Evolutionary conservation across 768 basidiomycete species (phyloP).

Genomic region (Boletus tomentosulus): DNA sequence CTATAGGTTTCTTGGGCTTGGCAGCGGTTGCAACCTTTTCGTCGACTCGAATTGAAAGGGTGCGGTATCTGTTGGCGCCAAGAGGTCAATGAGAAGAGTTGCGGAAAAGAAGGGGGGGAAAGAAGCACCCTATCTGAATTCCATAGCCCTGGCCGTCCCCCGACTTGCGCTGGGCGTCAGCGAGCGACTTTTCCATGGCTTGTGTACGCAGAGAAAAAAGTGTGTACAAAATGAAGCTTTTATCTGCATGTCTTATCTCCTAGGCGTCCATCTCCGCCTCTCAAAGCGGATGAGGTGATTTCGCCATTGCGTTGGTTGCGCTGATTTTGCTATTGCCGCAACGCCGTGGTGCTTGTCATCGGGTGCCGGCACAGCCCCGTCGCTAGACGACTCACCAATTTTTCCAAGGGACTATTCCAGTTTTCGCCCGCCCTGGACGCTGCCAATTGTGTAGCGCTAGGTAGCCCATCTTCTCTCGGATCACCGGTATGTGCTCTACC

Average conservation of each 20-base stretch:
- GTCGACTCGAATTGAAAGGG: slow-evolving; percentile 43
- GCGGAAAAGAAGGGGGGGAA: background rate
- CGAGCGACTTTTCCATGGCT: slow-evolving; percentile 18
- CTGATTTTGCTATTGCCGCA: slow-evolving; percentile 25
- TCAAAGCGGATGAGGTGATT: slow-evolving; percentile 17
- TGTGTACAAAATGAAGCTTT: background rate
- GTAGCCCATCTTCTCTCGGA: background rate
- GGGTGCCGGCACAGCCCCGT: background rate
- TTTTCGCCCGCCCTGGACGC: background rate
- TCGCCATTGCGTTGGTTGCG: slow-evolving; percentile 24
- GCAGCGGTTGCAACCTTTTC: slow-evolving; percentile 20
- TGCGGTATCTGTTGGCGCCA: slow-evolving; percentile 33
- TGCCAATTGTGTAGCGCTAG: no score
- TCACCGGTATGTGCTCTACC: background rate
- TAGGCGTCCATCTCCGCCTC: background rate
- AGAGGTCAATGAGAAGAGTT: background rate
- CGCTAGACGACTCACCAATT: background rate
- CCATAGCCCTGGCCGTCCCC: slow-evolving; percentile 23
- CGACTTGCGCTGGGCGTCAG: slow-evolving; percentile 12
- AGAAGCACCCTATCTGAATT: slow-evolving; percentile 28
- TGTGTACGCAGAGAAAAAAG: background rate
- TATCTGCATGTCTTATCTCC: slow-evolving; percentile 14
- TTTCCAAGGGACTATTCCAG: background rate
- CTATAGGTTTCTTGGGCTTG: slow-evolving; percentile 19
- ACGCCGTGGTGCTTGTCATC: background rate